Base-by-base conservation (phyloP, 176 grass and related monocot genomes). In the Elaeis guineensis region DNA sequence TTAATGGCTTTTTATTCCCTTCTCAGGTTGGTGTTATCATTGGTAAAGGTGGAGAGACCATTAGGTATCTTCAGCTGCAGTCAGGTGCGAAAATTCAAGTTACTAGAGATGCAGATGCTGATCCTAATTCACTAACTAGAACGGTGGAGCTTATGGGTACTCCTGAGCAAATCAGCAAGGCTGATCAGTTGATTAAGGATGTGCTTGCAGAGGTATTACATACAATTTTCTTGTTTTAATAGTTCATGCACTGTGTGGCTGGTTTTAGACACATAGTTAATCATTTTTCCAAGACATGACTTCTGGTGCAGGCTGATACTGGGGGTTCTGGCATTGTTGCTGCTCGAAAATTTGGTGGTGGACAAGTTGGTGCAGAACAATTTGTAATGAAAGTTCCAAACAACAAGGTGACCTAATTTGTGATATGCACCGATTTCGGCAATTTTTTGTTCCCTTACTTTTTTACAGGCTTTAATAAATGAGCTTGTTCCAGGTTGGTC, bases 71-170 rank as follows among this genome's bases (percentile, higher is more conserved):
- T 28, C 87, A 97, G 69, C 65, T 82, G 50, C 84, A 97, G 63
- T 97, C 87, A 51, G 92, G 86, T 57, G 92, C 92, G 25, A 97
- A 91, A 65, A 97, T 97, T 56, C 87, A 91, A 84, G 87, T 97
- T 55, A 97, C 92, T 12, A 77, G 87, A 71, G 92, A 91, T 72
- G 65, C 82, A 50, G 92, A 97, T 78, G 84, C 84, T 25, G 80
- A 85, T 75, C 92, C 87, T 28, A 83, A 78, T 71, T 79, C 87
- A 3, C 68, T 51, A 49, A 91, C 72, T 51, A 81, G 92, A 53
- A 49, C 76, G 4, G 92, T 91, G 49, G 92, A 97, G 59, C 81
- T 97, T 83, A 73, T 80, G 15, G 92, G 92, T 66, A 91, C 84
- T 55, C 54, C 87, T 78, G 87, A 97, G 26, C 81, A 97, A 75